These are phyloP conservation scores for Ceratobasidium sp. DNA, from an alignment of 1,284 basidiomycete genomes.

Conservation along the genomic window DNA sequence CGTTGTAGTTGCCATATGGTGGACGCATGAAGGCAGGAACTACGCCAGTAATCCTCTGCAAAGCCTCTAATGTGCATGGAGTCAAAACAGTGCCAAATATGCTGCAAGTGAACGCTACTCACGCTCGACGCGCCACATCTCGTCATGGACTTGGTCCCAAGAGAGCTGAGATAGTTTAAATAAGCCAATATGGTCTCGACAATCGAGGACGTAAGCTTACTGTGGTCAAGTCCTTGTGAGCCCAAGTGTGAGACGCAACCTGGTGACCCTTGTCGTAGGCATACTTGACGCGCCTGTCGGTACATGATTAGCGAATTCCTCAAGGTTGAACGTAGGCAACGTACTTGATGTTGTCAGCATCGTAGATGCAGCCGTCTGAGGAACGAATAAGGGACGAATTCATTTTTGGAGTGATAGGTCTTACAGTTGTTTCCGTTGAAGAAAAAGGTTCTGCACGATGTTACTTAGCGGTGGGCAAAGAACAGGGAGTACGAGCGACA, in stretches of 20 bases:
- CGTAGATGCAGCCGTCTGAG: conserved; percentile 47
- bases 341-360: conserved; percentile 43
- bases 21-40: conserved; percentile 48
- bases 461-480: conserved; percentile 6
- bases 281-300: conserved; percentile 44
- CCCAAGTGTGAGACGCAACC: conserved; percentile 48
- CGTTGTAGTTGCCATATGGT: conserved; percentile 48
- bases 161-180: conserved; percentile 21
- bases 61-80: conserved; percentile 41
- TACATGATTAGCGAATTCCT: background rate
- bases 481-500: background rate
- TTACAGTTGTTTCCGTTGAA: conserved; percentile 43
- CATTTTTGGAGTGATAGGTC: background rate
- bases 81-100: background rate
- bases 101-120: background rate
- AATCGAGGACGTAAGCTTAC: background rate
- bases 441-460: conserved; percentile 19
- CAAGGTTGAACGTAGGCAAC: background rate
- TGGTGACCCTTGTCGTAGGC: conserved; percentile 34
- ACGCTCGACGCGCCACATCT: conserved; percentile 43
- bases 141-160: conserved; percentile 46
- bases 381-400: background rate
- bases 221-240: conserved; percentile 26
- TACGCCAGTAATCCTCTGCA: conserved; percentile 42
- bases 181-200: background rate